These are phyloP conservation scores for Petrea volubilis DNA, from an alignment of 257 asterid species.

Conservation along the genomic window DNA sequence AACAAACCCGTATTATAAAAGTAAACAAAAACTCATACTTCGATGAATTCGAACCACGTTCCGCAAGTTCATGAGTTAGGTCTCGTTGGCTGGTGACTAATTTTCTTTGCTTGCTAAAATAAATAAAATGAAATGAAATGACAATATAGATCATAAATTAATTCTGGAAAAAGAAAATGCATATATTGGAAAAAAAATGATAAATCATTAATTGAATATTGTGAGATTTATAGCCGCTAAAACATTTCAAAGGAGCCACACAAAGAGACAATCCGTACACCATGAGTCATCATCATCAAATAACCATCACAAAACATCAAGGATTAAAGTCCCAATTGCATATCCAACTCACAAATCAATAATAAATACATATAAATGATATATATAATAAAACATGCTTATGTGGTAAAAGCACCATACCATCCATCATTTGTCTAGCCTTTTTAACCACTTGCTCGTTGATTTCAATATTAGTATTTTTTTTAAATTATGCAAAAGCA, in stretches of 20 bases:
- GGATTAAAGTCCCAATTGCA: background rate
- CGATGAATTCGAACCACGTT: too few relatives aligned
- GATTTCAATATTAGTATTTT: too few relatives aligned
- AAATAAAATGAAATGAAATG: too few relatives aligned
- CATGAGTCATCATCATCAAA: background rate
- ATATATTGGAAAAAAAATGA: too few relatives aligned
- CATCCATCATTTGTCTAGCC: background rate
- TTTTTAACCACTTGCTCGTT: background rate
- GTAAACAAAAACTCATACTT: too few relatives aligned
- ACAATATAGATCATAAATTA: conserved; percentile 24
- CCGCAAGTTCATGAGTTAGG: too few relatives aligned
- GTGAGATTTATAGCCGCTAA: background rate
- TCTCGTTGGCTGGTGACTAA: too few relatives aligned
- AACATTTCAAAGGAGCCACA: background rate
- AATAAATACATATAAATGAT: too few relatives aligned
- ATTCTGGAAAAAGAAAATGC: background rate
- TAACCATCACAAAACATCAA: background rate
- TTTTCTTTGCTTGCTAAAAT: too few relatives aligned
- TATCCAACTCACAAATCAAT: background rate
- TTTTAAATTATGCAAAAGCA: too few relatives aligned
- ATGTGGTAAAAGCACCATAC: background rate
- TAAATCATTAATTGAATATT: background rate
- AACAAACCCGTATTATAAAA: too few relatives aligned
- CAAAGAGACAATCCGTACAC: background rate
- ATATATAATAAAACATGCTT: background rate